A percentile compares a stretch with the other conserved stretches of the same genome.
Evolutionary conservation across 2,329 filamentous ascomycete species (phyloP).

Genomic region (Sphaerulina populicola): DNA sequence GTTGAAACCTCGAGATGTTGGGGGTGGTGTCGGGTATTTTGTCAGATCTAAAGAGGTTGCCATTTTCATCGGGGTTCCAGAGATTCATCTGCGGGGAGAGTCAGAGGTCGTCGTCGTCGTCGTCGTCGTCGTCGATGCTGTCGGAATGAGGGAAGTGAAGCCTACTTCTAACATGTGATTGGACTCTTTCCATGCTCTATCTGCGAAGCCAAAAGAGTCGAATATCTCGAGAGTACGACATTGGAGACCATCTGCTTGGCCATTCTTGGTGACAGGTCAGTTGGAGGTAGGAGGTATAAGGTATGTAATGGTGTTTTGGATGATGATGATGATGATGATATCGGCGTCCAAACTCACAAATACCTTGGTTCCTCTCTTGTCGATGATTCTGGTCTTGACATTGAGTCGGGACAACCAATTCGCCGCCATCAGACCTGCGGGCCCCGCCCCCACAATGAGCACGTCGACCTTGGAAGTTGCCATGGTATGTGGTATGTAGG

Average conservation of each 20-base stretch:
- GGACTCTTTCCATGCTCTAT: conserved; percentile 54
- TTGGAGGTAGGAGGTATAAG: too few relatives aligned
- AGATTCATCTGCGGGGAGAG: neutral
- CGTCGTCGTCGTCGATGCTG: neutral
- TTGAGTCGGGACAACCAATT: conserved; percentile 43
- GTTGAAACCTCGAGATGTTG: conserved; percentile 43
- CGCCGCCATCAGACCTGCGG: conserved; percentile 41
- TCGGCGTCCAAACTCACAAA: neutral
- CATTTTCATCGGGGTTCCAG: conserved; percentile 53
- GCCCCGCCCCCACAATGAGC: conserved; percentile 45
- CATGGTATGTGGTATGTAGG: neutral
- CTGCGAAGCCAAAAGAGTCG: conserved; percentile 55
- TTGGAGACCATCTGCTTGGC: conserved; percentile 42
- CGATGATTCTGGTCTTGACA: conserved; percentile 42
- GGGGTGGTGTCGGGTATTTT: conserved; percentile 53
- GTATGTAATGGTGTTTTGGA: too few relatives aligned
- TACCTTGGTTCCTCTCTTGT: conserved; percentile 20
- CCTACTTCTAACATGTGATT: conserved; percentile 56
- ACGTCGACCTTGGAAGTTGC: conserved; percentile 30
- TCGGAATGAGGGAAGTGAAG: conserved; percentile 17
- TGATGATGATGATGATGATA: too few relatives aligned
- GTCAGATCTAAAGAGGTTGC: conserved; percentile 48
- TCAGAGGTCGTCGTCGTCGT: neutral
- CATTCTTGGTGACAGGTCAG: conserved; percentile 13
- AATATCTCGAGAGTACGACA: conserved; percentile 39